Base-by-base conservation (phyloP, 1,284 basidiomycete genomes). In the Rhodotorula glutinis region DNA sequence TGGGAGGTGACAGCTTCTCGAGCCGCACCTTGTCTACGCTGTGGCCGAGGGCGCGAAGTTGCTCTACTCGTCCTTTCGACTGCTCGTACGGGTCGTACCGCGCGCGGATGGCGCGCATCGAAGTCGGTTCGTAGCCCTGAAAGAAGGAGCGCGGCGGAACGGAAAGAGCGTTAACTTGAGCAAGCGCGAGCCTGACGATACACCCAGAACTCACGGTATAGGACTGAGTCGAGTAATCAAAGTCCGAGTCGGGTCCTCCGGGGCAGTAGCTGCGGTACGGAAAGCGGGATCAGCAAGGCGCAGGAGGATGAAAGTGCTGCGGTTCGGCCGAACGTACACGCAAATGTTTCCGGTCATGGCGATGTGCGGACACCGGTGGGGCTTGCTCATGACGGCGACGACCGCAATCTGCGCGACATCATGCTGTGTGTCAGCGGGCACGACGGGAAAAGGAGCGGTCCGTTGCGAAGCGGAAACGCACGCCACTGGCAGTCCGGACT, bases 301-400 rank as follows among this genome's bases (percentile, higher is more conserved):
- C 10, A 27, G 23, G 1, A 57, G 13, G 33, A 44, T 4, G 11
- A 5, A 16, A 16, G 43, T 16, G 21, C 17, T 21, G 9, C 14
- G 14, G 17, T n/a, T n/a, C n/a, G 10, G 49, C 16, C n/a, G 29
- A 11, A 80, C 87, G 73, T 76, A 92, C 87, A 98, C 95, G 81
- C 96, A 98, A 60, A 99, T 98, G 77, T 98, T 98, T n/a, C 96
- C 96, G 0, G 96, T 99, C 89, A 99, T 95, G 10, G 96, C 96
- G 67, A 99, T 98, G 80, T 99, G 96, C 9, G 96, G 96, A 82
- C 96, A 99, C 59, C 96, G 86, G 83, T 99, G 96, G 3, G 96
- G 96, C 79, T 98, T 99, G 83, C 94, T 97, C 96, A 99, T 99
- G 47, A 99, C 95, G 8, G 96, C 96, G 9, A 99, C 96, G 23